Evolutionary conservation across 129 eudicot species (phyloP).

Genomic region (Cynara cardunculus): DNA sequence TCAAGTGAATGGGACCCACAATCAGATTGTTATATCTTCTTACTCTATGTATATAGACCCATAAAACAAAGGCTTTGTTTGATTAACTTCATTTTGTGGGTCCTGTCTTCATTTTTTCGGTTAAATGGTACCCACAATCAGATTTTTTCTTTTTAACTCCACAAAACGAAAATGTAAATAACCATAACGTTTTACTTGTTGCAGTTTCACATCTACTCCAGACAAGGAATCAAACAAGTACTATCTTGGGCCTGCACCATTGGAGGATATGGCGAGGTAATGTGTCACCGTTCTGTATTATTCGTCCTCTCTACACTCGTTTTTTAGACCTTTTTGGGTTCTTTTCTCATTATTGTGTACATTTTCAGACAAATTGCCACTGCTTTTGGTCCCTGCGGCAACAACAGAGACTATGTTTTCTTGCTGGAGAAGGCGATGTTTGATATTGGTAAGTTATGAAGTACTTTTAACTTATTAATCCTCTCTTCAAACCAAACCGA

Average conservation of each 20-base stretch:
- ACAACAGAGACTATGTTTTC: constrained; percentile 85
- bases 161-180: not conserved
- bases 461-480: not conserved
- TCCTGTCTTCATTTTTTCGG: not conserved
- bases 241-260: constrained; percentile 94
- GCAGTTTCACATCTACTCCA: constrained; percentile 92
- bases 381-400: constrained; percentile 95
- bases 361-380: constrained; percentile 85
- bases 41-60: not conserved
- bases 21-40: not conserved
- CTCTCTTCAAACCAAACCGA: not conserved
- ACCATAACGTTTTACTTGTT: constrained; percentile 5
- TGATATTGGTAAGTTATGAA: constrained; percentile 58
- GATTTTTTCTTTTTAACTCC: not conserved
- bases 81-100: not conserved
- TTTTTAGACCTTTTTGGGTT: not conserved
- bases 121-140: not conserved
- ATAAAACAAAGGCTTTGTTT: not conserved
- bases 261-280: constrained; percentile 93
- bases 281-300: not conserved
- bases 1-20: not conserved
- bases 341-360: not conserved
- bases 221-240: constrained; percentile 74
- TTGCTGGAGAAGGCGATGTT: constrained; percentile 82
- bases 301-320: not conserved